phyloP scores from a whole-genome alignment of 352 stramenopile species.

The Halophytophthora batemanensis region DNA sequence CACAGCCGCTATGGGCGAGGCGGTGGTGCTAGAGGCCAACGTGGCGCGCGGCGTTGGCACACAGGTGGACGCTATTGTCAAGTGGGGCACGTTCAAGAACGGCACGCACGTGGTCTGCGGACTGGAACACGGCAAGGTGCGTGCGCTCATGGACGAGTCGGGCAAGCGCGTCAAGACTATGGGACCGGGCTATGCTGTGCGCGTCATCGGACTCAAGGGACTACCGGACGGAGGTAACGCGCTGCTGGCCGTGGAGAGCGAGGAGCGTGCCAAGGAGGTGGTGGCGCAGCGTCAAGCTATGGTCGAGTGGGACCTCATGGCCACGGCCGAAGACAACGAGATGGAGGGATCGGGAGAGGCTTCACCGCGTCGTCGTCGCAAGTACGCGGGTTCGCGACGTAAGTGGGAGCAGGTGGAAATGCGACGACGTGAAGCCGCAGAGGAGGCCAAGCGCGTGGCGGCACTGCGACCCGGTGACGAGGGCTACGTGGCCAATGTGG shows the following conservation, averaged over 20 bases:
- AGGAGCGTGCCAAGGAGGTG: conserved; percentile 81
- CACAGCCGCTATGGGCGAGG: conserved; percentile 83
- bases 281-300: conserved; percentile 66
- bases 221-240: conserved; percentile 76
- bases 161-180: conserved; percentile 89
- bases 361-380: conserved; percentile 32
- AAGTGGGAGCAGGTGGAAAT: conserved; percentile 74
- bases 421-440: conserved; percentile 55
- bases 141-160: conserved; percentile 59
- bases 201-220: conserved; percentile 83
- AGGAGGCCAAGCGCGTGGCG: conserved; percentile 70
- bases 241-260: conserved; percentile 65
- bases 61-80: conserved; percentile 95
- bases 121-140: conserved; percentile 93
- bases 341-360: conserved; percentile 31
- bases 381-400: conserved; percentile 44
- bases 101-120: conserved; percentile 95
- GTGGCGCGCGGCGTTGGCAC: conserved; percentile 94
- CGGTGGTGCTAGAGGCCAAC: conserved; percentile 95
- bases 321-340: conserved; percentile 50
- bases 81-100: conserved; percentile 95
- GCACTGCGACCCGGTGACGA: conserved; percentile 67
- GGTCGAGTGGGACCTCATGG: conserved; percentile 75
- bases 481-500: conserved; percentile 89
- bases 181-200: conserved; percentile 89